Evolutionary conservation across 257 asterid genomes (phyloP).

Genomic region (Leptodermis oblonga): DNA sequence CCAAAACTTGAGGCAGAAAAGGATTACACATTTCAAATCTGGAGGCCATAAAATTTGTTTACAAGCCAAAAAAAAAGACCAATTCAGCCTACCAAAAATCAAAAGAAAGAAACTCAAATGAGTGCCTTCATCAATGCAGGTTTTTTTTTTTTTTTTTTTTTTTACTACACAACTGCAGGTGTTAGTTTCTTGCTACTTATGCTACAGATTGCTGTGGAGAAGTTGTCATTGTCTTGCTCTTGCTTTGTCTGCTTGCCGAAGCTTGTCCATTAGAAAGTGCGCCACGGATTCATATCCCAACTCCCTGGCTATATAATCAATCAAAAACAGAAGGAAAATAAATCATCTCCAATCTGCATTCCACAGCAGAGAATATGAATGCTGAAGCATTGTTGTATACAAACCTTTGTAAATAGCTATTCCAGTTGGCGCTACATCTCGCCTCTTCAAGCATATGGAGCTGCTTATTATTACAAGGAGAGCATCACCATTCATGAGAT

Average conservation of each 20-base stretch:
- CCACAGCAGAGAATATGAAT: background rate
- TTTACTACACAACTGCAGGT: no score
- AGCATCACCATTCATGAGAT: background rate
- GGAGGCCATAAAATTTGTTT: background rate
- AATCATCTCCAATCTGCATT: background rate
- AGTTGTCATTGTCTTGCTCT: slow-evolving; percentile 16
- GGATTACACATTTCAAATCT: background rate
- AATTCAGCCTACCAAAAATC: background rate
- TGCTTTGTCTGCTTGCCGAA: slow-evolving; percentile 35
- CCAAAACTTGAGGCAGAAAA: background rate
- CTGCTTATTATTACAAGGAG: slow-evolving; percentile 36
- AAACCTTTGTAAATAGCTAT: slow-evolving; percentile 71
- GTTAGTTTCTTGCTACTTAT: no score
- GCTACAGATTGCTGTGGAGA: no score
- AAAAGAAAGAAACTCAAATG: background rate
- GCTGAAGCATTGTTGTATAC: slow-evolving; percentile 2
- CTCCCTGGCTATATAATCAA: slow-evolving; percentile 46
- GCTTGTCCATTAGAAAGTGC: slow-evolving; percentile 65
- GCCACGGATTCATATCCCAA: slow-evolving; percentile 92
- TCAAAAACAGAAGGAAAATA: background rate
- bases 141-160: no score
- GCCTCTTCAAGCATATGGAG: slow-evolving; percentile 70
- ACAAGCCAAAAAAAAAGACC: background rate
- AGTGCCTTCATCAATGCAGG: background rate
- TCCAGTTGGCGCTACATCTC: slow-evolving; percentile 77